Conservation (phyloP, 495 filamentous ascomycete genomes). For the Talaromyces thailandensis region DNA sequence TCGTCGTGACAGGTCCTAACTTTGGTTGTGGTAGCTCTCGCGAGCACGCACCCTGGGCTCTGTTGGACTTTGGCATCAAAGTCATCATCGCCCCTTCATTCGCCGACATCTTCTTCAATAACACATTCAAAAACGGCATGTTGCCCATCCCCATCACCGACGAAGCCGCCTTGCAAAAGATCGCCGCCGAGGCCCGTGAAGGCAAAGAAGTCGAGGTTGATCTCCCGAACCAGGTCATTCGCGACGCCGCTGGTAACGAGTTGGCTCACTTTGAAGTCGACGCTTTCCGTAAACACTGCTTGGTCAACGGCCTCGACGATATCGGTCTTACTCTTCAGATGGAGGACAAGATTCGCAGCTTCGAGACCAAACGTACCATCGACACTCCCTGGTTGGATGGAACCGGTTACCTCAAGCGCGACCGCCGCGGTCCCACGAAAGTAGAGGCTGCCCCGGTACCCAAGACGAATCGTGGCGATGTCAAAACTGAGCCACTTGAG, state of each 20-base stretch:
- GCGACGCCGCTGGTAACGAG: slow-evolving; percentile 59
- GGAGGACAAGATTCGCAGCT: slow-evolving; percentile 77
- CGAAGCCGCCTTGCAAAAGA: slow-evolving; percentile 51
- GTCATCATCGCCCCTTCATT: slow-evolving; percentile 88
- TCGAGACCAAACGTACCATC: slow-evolving; percentile 65
- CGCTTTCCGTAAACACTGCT: slow-evolving; percentile 85
- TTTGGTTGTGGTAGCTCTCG: slow-evolving; percentile 92
- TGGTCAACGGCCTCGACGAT: slow-evolving; percentile 92
- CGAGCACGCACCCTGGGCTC: slow-evolving; percentile 95
- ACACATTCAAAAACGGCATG: slow-evolving; percentile 99
- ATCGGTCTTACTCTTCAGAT: slow-evolving; percentile 91
- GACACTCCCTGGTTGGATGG: slow-evolving; percentile 94
- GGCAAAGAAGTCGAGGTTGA: slow-evolving; percentile 88
- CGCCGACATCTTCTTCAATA: slow-evolving; percentile 99
- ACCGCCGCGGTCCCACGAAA: slow-evolving; percentile 53
- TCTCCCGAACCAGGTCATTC: slow-evolving; percentile 76
- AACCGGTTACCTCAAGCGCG: slow-evolving; percentile 68
- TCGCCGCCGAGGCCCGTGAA: slow-evolving; percentile 72
- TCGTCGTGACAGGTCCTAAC: slow-evolving; percentile 88
- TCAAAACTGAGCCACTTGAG: slow-evolving; percentile 77
- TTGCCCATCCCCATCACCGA: slow-evolving; percentile 73
- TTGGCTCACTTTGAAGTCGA: slow-evolving; percentile 80
- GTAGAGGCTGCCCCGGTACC: slow-evolving; percentile 80
- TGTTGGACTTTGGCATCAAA: slow-evolving; percentile 93
- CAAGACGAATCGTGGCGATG: slow-evolving; percentile 83